phyloP scores from a whole-genome alignment of 2,329 filamentous ascomycete genomes.

The Xylaria sp. region DNA sequence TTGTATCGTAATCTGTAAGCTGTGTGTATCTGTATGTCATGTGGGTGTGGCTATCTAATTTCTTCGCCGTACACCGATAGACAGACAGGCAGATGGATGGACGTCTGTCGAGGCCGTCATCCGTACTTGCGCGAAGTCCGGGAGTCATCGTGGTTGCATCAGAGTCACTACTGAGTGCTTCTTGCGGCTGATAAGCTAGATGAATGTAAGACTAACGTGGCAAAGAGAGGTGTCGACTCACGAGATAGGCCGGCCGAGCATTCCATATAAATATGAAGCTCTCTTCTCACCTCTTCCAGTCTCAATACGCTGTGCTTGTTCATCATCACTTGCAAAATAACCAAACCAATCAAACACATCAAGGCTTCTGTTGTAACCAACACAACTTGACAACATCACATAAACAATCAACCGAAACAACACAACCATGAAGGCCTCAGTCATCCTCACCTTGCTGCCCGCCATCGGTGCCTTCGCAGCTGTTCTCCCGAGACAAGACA shows the following conservation, averaged over 20 bases:
- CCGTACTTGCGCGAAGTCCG: not conserved
- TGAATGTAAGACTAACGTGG: not conserved
- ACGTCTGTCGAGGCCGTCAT: not conserved
- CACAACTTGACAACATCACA: not conserved
- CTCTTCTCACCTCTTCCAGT: not conserved
- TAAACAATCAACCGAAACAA: not conserved
- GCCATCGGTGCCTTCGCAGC: conserved; percentile 10
- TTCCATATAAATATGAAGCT: conserved; percentile 7
- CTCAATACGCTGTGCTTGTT: not conserved
- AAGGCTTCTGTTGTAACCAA: not conserved
- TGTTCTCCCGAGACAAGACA: conserved; percentile 9
- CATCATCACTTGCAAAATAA: not conserved
- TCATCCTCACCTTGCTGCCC: conserved; percentile 15
- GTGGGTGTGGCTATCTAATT: not conserved
- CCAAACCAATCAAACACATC: not conserved
- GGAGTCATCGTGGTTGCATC: not conserved
- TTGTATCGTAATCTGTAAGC: not conserved
- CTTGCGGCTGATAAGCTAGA: not conserved
- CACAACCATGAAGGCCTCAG: conserved; percentile 13
- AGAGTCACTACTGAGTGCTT: not conserved
- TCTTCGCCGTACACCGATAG: not conserved
- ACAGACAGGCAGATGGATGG: too few relatives aligned
- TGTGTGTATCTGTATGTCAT: not conserved
- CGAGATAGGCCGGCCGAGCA: not conserved
- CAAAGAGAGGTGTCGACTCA: not conserved